Conservation (phyloP, 176 grass and related monocot species). For the Secale cereale region DNA sequence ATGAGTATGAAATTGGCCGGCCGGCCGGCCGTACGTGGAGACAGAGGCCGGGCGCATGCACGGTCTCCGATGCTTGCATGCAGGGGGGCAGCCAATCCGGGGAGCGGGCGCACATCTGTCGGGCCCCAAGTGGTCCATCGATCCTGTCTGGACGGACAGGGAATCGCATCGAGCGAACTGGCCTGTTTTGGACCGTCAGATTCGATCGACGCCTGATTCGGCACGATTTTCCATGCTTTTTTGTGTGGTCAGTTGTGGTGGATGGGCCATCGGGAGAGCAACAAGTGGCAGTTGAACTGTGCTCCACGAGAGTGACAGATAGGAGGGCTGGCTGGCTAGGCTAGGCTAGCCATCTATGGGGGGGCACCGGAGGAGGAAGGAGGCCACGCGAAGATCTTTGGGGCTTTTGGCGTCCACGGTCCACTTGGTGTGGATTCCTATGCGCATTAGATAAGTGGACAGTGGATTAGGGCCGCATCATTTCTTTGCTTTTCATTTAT, state of each 20-base stretch:
- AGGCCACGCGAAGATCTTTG: not conserved
- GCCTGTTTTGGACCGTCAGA: not conserved
- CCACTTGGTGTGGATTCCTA: slow-evolving; percentile 2
- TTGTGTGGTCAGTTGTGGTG: not conserved
- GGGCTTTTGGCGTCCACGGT: not conserved
- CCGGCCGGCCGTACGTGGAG: not conserved
- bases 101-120: slow-evolving; percentile 27
- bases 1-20: not conserved
- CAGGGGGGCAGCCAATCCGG: slow-evolving; percentile 23
- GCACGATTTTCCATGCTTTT: not conserved
- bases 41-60: not conserved
- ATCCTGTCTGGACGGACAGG: not conserved
- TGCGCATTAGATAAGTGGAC: not conserved
- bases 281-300: slow-evolving; percentile 44
- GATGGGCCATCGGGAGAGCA: slow-evolving; percentile 8
- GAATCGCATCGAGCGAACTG: not conserved
- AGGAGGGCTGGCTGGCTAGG: too few species aligned
- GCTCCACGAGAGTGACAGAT: slow-evolving; percentile 20
- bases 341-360: too few species aligned
- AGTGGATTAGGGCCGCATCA: not conserved
- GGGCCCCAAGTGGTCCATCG: not conserved
- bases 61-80: slow-evolving; percentile 26
- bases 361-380: not conserved
- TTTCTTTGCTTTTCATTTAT: too few species aligned
- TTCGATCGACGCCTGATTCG: not conserved